Base-by-base conservation (phyloP, 1,139 yeast species). In the Yamadazyma buinensis region DNA sequence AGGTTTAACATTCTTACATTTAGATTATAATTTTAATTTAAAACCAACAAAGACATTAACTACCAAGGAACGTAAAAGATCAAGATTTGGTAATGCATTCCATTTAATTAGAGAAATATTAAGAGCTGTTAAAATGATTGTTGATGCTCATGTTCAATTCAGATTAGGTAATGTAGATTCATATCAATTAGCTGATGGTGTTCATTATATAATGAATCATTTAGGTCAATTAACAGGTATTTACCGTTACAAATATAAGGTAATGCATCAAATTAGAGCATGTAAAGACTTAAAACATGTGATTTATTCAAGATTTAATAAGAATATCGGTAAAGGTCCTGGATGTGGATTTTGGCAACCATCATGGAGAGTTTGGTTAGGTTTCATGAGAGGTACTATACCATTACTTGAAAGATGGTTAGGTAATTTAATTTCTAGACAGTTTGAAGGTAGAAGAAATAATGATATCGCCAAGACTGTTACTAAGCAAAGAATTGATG, bases 281-380 rank as follows among this genome's bases (percentile, higher is more conserved):
- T 90, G 97, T 55, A 92, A 92, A 55, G 98, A 94, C 58, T 65
- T 92, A 50, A 92, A 94, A 57, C 98, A 94, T 55, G 80, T 90
- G 10, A 83, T 92, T 2, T 92, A 92, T 53, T 73, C 85, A 43
- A 72, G 82, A 37, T 92, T 94, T 62, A 92, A 94, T 52, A 62
- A 63, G 23, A 72, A 75, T 26, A 84, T 94, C 26, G 97, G 97
- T 1, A 92, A 92, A 54, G 99, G 99, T 1, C 98, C 98, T 1
- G 99, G 99, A 0, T 86, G 95, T 64, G 99, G 99, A 2, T 86
- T 92, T 57, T 94, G 99, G 99, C 98, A 92, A 52, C 98, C 98
- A 1, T 85, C 96, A 1, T 92, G 98, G 98, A 70, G 97, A 47
- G 94, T 90, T 1, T 94, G 98, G 99, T 65, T 94, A 3, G 85